Percentiles rank a stretch among this genome's conserved stretches.
Evolutionary conservation across 306 rosid genomes (phyloP).

Genomic region (Erythrophleum fordii): DNA sequence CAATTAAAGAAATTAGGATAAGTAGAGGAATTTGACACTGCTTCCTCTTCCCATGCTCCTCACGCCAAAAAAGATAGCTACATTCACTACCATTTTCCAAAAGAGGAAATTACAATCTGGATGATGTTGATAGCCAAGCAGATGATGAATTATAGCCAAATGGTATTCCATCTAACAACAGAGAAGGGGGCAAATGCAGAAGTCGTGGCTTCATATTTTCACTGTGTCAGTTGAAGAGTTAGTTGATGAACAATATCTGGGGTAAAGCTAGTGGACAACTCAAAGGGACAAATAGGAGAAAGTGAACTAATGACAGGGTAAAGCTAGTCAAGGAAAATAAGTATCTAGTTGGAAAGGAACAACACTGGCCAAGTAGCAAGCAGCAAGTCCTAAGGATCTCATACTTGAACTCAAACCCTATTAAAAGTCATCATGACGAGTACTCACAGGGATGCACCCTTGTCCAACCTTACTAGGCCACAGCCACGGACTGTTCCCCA

Average conservation of each 20-base stretch:
- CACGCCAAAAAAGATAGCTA: neutral
- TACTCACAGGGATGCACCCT: neutral
- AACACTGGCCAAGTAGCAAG: neutral
- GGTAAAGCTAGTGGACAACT: neutral
- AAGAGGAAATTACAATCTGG: neutral
- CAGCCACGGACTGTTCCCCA: neutral
- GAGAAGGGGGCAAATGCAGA: constrained; percentile 1
- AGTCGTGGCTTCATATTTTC: neutral
- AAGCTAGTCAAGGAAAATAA: neutral
- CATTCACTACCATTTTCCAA: neutral
- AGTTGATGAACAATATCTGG: neutral
- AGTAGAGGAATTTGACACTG: neutral
- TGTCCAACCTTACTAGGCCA: neutral
- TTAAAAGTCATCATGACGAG: neutral
- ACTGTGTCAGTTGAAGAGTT: constrained; percentile 7
- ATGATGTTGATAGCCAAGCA: neutral
- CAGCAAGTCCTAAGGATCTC: neutral
- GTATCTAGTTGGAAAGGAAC: neutral
- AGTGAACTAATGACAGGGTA: neutral
- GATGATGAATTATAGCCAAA: neutral
- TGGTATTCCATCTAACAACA: neutral
- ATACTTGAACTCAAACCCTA: neutral
- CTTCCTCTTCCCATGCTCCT: constrained; percentile 5
- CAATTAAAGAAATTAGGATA: constrained; percentile 30
- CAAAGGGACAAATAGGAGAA: neutral